Base-by-base conservation (phyloP, 306 rosid species). In the Cucurbita maxima region DNA sequence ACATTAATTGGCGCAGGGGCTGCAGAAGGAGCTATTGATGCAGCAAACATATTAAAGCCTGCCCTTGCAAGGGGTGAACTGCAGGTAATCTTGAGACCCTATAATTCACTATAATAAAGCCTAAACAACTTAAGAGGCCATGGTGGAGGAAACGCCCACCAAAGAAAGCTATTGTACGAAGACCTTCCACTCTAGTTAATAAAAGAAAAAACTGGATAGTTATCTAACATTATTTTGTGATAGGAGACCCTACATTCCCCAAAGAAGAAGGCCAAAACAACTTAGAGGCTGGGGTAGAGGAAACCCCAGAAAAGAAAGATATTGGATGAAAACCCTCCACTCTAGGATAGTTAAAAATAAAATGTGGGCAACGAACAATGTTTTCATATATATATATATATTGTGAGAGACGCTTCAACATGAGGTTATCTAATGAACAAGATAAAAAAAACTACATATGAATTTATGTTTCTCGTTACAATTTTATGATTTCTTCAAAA, bases 51-150 rank as follows among this genome's bases (percentile, higher is more conserved):
- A 78, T 83, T 94, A 78, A 94, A 94, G 78, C 98, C 97, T 8
- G 98, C 98, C 64, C 97, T 94, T 79, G 97, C 97, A 14, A 86
- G 98, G 79, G 98, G 98, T 76, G 98, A 88, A 90, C 85, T 93
- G 72, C 97, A 93, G 98, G 98, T 93, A 83, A 67, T 68, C 20
- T 83, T 12, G 14, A 56, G 20, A 47, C 10, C 1, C 8, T 12
- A 45, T 45, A 8, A 19, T 43, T 66, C 25, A 62, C 14, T 3
- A 8, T 4, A 61, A 37, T 30, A 5, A 34, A 16, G 48, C 2
- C 48, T 25, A 38, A 16, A 58, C 14, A 12, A 61, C 37, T 22
- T 13, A 37, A 16, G 68, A 37, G 47, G 40, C 47, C 4, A 14
- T 25, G 68, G 12, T 37, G 1, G 7, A 13, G 47, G 67, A 38